These are phyloP conservation scores for Penicillium frequentans DNA, from an alignment of 2,329 filamentous ascomycete species.

Conservation along the genomic window DNA sequence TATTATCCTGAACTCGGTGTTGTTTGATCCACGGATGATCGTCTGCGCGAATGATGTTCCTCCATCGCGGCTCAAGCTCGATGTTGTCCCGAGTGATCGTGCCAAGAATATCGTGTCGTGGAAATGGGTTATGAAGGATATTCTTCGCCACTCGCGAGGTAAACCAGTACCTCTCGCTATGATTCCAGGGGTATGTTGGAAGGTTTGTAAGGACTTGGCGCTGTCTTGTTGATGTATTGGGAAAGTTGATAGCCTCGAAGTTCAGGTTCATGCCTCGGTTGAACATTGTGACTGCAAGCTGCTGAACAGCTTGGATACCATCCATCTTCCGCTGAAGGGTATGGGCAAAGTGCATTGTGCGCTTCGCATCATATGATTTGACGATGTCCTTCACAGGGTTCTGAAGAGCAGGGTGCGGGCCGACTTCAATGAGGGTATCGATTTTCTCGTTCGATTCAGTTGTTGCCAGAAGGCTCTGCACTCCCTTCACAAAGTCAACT, in stretches of 20 bases:
- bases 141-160: slow-evolving; percentile 17
- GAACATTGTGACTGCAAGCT: slow-evolving; percentile 19
- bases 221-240: slow-evolving; percentile 9
- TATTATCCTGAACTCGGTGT: slow-evolving; percentile 20
- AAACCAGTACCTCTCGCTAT: slow-evolving; percentile 21
- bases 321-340: slow-evolving; percentile 19
- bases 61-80: slow-evolving; percentile 24
- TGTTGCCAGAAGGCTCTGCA: slow-evolving; percentile 12
- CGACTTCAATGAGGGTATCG: slow-evolving; percentile 19
- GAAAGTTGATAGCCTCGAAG: slow-evolving; percentile 23
- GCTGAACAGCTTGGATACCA: slow-evolving; percentile 15
- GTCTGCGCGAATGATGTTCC: slow-evolving; percentile 22
- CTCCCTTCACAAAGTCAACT: slow-evolving; percentile 22
- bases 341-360: slow-evolving; percentile 16
- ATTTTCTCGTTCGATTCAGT: slow-evolving; percentile 2
- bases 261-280: slow-evolving; percentile 16
- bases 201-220: slow-evolving; percentile 18
- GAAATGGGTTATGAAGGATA: slow-evolving; percentile 15
- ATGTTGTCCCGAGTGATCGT: slow-evolving; percentile 19
- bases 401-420: slow-evolving; percentile 22
- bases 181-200: slow-evolving; percentile 24
- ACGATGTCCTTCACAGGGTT: slow-evolving; percentile 18
- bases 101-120: slow-evolving; percentile 19
- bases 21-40: slow-evolving; percentile 25
- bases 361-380: slow-evolving; percentile 3